These are phyloP conservation scores for Aegilops speltoides DNA, from an alignment of 176 grass and related monocot species.

Conservation along the genomic window DNA sequence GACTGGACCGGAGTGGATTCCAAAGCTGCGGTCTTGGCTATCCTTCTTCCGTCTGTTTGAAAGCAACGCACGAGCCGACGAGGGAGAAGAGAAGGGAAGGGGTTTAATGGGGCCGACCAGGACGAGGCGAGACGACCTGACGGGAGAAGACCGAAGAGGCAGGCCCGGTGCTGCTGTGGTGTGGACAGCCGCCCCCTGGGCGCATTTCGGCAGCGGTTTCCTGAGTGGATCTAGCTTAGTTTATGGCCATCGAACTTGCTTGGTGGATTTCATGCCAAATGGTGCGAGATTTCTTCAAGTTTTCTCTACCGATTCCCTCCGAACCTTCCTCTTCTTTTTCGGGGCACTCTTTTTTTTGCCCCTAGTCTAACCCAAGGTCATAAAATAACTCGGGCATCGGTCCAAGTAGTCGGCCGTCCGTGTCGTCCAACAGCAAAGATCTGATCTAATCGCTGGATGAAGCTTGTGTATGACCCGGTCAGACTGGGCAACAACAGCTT, in stretches of 20 bases:
- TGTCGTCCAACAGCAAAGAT: background rate
- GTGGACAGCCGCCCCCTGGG: background rate
- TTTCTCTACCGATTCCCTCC: background rate
- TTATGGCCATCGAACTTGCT: background rate
- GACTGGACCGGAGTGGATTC: background rate
- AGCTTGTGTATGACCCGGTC: background rate
- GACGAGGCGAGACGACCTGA: background rate
- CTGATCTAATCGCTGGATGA: background rate
- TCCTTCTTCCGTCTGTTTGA: constrained; percentile 2
- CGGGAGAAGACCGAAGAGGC: background rate
- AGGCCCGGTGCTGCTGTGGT: background rate
- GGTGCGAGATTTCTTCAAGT: background rate
- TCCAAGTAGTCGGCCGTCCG: background rate
- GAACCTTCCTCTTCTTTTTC: background rate
- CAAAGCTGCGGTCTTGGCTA: constrained; percentile 12
- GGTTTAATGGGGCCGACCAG: background rate
- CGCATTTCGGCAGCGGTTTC: background rate
- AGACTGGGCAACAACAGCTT: background rate
- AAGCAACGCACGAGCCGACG: background rate
- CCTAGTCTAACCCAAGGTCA: background rate
- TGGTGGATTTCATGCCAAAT: background rate
- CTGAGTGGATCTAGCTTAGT: background rate
- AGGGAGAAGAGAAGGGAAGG: background rate
- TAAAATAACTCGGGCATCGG: background rate
- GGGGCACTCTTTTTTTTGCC: no score